Conservation (phyloP, 1,284 basidiomycete genomes). For the Xerocomus minutiporus region DNA sequence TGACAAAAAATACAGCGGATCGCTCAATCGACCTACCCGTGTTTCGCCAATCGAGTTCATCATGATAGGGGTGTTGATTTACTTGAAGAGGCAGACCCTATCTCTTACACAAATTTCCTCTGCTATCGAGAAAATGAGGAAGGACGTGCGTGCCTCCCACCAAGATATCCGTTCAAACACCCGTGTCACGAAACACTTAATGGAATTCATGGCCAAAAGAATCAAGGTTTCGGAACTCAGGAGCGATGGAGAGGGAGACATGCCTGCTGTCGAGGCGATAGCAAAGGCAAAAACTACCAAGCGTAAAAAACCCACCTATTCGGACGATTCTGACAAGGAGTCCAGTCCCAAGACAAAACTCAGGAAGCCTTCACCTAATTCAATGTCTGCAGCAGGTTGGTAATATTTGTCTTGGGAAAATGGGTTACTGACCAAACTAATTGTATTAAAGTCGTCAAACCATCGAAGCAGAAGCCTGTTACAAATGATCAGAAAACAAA, state of each 20-base stretch:
- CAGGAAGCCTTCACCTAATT: slow-evolving; percentile 5
- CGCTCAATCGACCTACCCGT: slow-evolving; percentile 39
- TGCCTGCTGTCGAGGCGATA: slow-evolving; percentile 18
- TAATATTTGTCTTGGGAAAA: background rate
- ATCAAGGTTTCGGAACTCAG: slow-evolving; percentile 31
- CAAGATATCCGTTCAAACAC: slow-evolving; percentile 42
- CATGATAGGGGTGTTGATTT: slow-evolving; percentile 45
- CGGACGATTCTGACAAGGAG: slow-evolving; percentile 29
- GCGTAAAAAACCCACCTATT: slow-evolving; percentile 25
- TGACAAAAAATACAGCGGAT: slow-evolving; percentile 34
- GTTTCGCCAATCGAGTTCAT: slow-evolving; percentile 48
- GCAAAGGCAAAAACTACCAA: slow-evolving; percentile 21
- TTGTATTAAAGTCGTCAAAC: slow-evolving; percentile 13
- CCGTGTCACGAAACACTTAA: slow-evolving; percentile 39
- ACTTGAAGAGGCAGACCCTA: slow-evolving; percentile 31
- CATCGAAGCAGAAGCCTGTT: slow-evolving; percentile 7
- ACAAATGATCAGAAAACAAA: slow-evolving; percentile 5
- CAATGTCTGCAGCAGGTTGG: slow-evolving; percentile 17
- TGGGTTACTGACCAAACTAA: background rate
- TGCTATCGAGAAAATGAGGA: slow-evolving; percentile 41
- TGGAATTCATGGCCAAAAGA: slow-evolving; percentile 36
- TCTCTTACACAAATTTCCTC: slow-evolving; percentile 41
- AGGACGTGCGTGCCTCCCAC: slow-evolving; percentile 39
- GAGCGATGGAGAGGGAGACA: slow-evolving; percentile 31
- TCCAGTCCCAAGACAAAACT: slow-evolving; percentile 14